Evolutionary conservation across 2,329 filamentous ascomycete species (phyloP), one percentile per base, ranked within the genome.

Genomic region (Nigrograna mackinnonii): DNA sequence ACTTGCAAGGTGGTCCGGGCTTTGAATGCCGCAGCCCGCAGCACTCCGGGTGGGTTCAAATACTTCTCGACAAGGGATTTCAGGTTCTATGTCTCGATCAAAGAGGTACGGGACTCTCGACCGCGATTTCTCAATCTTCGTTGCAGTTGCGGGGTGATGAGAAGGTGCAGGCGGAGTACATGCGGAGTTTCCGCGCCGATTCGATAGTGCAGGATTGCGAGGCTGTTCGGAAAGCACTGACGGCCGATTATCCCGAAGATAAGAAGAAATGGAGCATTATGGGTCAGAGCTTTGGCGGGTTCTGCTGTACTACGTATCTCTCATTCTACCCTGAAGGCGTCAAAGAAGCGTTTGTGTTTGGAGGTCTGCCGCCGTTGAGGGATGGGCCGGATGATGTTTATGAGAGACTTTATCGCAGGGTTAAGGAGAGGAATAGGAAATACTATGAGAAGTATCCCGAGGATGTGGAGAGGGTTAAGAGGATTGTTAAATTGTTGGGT

Each of bases 261-360:
- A 84, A 87, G 62, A 81, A 84, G 64, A 84, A 85, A 63, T 96
- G 91, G 92, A 87, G 84, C 44, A 79, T 94, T 21, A 86, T 95
- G 49, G 92, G 92, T 6, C 92, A 96, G 71, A 91, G 86, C 13
- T 97, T 95, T 67, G 92, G 92, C 28, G 92, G 92, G 1, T 96
- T 96, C 68, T 89, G 91, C 60, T 79, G 78, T 35, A 76, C 90
- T 22, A 92, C 87, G 6, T 97, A 96, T 66, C 79, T 97, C 13
- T 94, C 87, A 2, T 84, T 88, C 64, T 85, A 77, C 55, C 89
- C 89, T 0, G 79, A 90, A 43, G 87, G 87, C 1, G 70, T 97
- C 18, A 82, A 84, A 21, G 92, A 97, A 71, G 71, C 83, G 18
- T 97, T 95, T 63, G 77, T 91, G 22, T 89, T 87, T 9, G 92